Conservation (phyloP, 2,329 filamentous ascomycete species). For the Cryphonectria parasitica region DNA sequence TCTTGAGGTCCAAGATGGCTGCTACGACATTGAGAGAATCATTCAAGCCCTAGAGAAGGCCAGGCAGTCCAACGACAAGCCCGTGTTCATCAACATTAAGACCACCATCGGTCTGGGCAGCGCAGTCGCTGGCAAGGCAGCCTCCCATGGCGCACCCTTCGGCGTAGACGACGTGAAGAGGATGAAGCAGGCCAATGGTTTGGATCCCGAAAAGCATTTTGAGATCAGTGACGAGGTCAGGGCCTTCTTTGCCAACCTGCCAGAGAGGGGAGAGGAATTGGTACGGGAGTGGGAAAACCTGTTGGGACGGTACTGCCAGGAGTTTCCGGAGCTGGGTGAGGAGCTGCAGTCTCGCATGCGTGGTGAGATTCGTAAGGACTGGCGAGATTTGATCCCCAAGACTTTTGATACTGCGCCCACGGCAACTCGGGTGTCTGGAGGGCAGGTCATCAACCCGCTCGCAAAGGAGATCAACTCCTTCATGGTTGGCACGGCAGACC, state of each 20-base stretch:
- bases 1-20: slow-evolving; percentile 54
- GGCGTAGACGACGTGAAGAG: slow-evolving; percentile 55
- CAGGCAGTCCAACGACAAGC: slow-evolving; percentile 46
- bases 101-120: slow-evolving; percentile 60
- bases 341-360: slow-evolving; percentile 53
- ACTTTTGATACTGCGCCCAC: slow-evolving; percentile 54
- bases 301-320: slow-evolving; percentile 25
- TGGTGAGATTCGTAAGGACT: slow-evolving; percentile 53
- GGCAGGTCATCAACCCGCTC: slow-evolving; percentile 52
- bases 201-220: slow-evolving; percentile 53
- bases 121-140: slow-evolving; percentile 49
- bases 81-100: slow-evolving; percentile 60
- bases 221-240: slow-evolving; percentile 50
- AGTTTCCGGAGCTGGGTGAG: slow-evolving; percentile 33
- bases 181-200: slow-evolving; percentile 56
- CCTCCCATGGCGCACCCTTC: slow-evolving; percentile 62
- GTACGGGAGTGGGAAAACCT: slow-evolving; percentile 54
- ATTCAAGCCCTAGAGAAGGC: slow-evolving; percentile 49
- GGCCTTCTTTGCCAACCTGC: slow-evolving; percentile 56
- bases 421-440: slow-evolving; percentile 51
- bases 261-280: slow-evolving; percentile 48
- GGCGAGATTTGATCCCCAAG: slow-evolving; percentile 55
- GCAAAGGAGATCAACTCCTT: slow-evolving; percentile 45
- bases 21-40: slow-evolving; percentile 50
- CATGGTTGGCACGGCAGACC: slow-evolving; percentile 52